Conservation (phyloP, 768 basidiomycete species). For the Mycena metata region DNA sequence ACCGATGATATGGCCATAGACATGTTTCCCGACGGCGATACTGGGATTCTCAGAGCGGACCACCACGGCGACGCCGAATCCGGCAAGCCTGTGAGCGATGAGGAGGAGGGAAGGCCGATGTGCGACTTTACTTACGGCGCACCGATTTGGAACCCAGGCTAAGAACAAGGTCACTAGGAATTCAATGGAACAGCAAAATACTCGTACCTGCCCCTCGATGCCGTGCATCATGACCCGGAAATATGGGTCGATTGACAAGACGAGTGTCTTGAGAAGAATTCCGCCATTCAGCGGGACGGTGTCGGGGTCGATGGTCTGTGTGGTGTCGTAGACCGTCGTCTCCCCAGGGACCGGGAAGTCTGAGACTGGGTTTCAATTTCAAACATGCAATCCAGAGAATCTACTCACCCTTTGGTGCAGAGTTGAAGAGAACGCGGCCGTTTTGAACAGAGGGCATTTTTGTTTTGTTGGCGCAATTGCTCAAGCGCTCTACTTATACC, state of each 20-base stretch:
- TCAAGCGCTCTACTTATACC: no score
- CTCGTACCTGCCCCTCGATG: background rate
- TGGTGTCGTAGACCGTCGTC: constrained; percentile 55
- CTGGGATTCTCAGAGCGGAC: constrained; percentile 39
- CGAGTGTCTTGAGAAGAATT: constrained; percentile 58
- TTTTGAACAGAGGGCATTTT: no score
- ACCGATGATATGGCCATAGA: constrained; percentile 39
- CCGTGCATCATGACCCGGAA: background rate
- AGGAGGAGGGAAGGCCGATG: constrained; percentile 37
- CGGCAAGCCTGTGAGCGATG: constrained; percentile 32
- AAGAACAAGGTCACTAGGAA: background rate
- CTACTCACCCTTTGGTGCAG: no score
- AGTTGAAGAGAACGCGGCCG: no score
- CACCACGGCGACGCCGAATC: constrained; percentile 41
- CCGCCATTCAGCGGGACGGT: constrained; percentile 53
- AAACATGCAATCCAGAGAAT: no score
- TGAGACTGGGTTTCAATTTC: no score
- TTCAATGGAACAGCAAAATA: background rate
- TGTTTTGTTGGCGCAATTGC: no score
- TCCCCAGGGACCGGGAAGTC: constrained; percentile 49
- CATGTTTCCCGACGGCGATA: constrained; percentile 47
- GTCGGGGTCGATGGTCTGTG: constrained; percentile 59
- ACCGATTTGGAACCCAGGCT: background rate
- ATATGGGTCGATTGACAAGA: constrained; percentile 61
- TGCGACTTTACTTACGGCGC: background rate